Evolutionary conservation across 306 rosid species (phyloP), one percentile per base, ranked within the genome.

Genomic region (Argentina anserina): DNA sequence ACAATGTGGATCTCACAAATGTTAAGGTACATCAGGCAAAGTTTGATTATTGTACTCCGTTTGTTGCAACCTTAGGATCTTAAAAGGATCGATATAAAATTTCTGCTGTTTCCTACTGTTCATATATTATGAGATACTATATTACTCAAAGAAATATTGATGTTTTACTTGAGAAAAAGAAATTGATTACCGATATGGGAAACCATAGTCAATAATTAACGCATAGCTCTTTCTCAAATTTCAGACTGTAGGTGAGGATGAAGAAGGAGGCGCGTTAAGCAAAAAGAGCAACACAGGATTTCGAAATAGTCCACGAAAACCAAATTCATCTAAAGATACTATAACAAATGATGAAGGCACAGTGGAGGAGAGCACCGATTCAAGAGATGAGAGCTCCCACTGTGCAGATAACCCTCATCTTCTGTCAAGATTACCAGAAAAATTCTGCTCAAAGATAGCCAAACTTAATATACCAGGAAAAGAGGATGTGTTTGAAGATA

Each of bases 401-500:
- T 70, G 79, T 37, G 78, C 67, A 55, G 79, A 79, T 69, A 69
- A 46, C 56, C 5, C 42, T 29, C 81, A 67, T 64, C 71, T 82
- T 17, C 31, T 69, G 68, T 80, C 94, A 73, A 88, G 84, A 81
- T 75, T 92, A 74, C 80, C 87, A 0, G n/a, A 55, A 67, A 37
- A 81, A 28, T 64, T 83, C 67, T 47, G 87, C 75, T 69, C 87
- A 8, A 85, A 88, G 78, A 76, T 90, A 75, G 47, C 86, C 0
- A 87, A 53, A 52, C 91, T 90, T 61, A 71, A 92, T 65, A 84
- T 92, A 84, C 97, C 92, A 36, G 74, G 78, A 31, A 81, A 68
- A 79, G 37, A 4, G 12, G 28, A 65, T 1, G 82, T 76, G 53
- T 25, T 23, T 1, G 85, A 81, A 61, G 67, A 69, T 52, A 74